Percentiles rank a stretch among this genome's conserved stretches.
These are phyloP conservation scores for Cryphonectria radicalis DNA, from an alignment of 2,329 filamentous ascomycete genomes.

Conservation along the genomic window DNA sequence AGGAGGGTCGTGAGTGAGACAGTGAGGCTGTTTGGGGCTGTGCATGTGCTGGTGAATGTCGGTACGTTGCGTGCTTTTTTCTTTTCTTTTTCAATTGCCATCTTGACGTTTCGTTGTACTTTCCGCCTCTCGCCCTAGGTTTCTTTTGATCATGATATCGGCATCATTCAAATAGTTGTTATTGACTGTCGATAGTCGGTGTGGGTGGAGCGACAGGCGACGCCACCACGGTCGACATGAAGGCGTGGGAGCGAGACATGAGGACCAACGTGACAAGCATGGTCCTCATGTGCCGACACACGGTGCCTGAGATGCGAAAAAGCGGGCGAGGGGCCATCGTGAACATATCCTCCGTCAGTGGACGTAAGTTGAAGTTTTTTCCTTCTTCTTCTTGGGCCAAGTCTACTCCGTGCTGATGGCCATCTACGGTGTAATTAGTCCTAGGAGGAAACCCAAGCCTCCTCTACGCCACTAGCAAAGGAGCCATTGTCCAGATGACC, in stretches of 20 bases:
- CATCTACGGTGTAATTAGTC: constrained; percentile 34
- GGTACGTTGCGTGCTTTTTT: constrained; percentile 24
- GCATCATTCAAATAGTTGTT: not conserved
- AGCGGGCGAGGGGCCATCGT: constrained; percentile 41
- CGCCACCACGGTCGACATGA: constrained; percentile 37
- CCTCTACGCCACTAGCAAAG: constrained; percentile 50
- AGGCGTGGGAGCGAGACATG: constrained; percentile 39
- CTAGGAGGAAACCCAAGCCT: constrained; percentile 47
- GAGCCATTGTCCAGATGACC: constrained; percentile 40
- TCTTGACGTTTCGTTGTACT: too few species aligned
- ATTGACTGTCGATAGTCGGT: constrained; percentile 34
- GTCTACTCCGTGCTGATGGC: too few species aligned
- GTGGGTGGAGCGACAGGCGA: constrained; percentile 40
- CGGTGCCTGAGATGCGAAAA: constrained; percentile 41
- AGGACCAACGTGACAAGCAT: constrained; percentile 43
- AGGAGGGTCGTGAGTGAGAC: constrained; percentile 32
- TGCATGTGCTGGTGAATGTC: constrained; percentile 38
- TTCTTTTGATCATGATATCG: not conserved
- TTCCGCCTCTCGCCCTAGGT: too few species aligned
- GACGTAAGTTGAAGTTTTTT: constrained; percentile 31
- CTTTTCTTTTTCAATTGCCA: too few species aligned
- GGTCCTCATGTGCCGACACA: constrained; percentile 40
- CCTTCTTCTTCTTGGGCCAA: too few species aligned
- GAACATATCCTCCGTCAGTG: constrained; percentile 42
- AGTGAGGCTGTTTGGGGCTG: constrained; percentile 33